phyloP scores from a whole-genome alignment of 192 early-diverging fungal species.

The Gamsiella multidivaricata region DNA sequence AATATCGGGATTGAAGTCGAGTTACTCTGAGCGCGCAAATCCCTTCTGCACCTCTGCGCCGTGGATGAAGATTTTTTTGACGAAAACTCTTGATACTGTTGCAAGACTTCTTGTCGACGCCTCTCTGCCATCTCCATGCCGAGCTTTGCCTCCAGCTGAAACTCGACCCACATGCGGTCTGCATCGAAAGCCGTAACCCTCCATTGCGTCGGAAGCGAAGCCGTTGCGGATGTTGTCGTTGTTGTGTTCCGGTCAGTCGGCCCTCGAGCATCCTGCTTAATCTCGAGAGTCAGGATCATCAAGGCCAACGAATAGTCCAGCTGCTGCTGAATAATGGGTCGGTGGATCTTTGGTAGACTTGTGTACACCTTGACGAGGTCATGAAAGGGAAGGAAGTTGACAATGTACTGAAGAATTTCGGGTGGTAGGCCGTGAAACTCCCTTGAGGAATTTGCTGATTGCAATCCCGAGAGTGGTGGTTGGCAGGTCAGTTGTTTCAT shows the following conservation, averaged over 20 bases:
- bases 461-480: too few species aligned
- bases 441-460: too few species aligned
- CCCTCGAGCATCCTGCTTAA: slow-evolving; percentile 5
- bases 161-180: slow-evolving; percentile 12
- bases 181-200: slow-evolving; percentile 24
- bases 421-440: slow-evolving; percentile 23
- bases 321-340: slow-evolving; percentile 19
- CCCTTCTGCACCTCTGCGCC: too few species aligned
- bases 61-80: neutral
- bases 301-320: slow-evolving; percentile 25
- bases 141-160: slow-evolving; percentile 33
- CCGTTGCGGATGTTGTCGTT: too few species aligned
- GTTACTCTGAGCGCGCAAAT: too few species aligned
- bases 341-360: slow-evolving; percentile 20
- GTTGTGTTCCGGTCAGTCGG: neutral
- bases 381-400: slow-evolving; percentile 26
- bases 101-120: slow-evolving; percentile 2
- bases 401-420: slow-evolving; percentile 34
- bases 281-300: slow-evolving; percentile 35
- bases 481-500: too few species aligned
- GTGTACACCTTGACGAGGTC: slow-evolving; percentile 23
- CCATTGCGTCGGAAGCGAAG: slow-evolving; percentile 15
- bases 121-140: slow-evolving; percentile 24
- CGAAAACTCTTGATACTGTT: neutral
- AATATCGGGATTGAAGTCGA: too few species aligned